These are phyloP conservation scores for Diplodia intermedia DNA, from an alignment of 2,329 filamentous ascomycete genomes.

Conservation along the genomic window DNA sequence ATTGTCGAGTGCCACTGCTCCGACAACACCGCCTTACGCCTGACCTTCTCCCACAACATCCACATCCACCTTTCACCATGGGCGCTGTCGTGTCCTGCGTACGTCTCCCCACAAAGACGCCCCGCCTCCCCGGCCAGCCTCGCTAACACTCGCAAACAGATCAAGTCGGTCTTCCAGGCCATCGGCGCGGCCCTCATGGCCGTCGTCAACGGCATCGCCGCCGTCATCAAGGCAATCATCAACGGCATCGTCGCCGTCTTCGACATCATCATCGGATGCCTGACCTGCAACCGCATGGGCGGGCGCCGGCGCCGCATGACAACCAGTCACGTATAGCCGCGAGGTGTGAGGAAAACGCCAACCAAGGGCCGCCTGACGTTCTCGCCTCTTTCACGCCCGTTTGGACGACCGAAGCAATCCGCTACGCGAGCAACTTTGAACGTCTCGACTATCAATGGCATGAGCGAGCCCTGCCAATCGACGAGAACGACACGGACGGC, in stretches of 20 bases:
- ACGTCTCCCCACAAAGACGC: constrained; percentile 53
- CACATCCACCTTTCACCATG: constrained; percentile 62
- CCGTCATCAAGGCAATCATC: constrained; percentile 56
- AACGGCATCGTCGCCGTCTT: constrained; percentile 59
- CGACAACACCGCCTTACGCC: not conserved
- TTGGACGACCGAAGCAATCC: not conserved
- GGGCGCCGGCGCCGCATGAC: constrained; percentile 45
- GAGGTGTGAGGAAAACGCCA: constrained; percentile 31
- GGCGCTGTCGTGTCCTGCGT: constrained; percentile 85
- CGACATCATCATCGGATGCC: constrained; percentile 57
- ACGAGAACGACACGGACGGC: not conserved
- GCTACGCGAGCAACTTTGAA: not conserved
- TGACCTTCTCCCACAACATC: not conserved
- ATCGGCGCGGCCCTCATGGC: constrained; percentile 57
- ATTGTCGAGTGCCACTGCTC: not conserved
- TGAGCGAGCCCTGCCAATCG: not conserved
- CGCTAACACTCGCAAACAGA: constrained; percentile 43
- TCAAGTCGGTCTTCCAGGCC: constrained; percentile 54
- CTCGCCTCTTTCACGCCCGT: not conserved
- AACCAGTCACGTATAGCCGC: constrained; percentile 39
- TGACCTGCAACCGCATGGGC: constrained; percentile 57
- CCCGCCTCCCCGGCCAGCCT: not conserved
- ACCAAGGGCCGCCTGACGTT: not conserved
- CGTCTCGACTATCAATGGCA: not conserved
- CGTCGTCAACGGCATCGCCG: constrained; percentile 55